Percentiles rank a stretch among this genome's conserved stretches.
These are phyloP conservation scores for Xylariaceae sp. DNA, from an alignment of 2,329 filamentous ascomycete genomes.

Conservation along the genomic window DNA sequence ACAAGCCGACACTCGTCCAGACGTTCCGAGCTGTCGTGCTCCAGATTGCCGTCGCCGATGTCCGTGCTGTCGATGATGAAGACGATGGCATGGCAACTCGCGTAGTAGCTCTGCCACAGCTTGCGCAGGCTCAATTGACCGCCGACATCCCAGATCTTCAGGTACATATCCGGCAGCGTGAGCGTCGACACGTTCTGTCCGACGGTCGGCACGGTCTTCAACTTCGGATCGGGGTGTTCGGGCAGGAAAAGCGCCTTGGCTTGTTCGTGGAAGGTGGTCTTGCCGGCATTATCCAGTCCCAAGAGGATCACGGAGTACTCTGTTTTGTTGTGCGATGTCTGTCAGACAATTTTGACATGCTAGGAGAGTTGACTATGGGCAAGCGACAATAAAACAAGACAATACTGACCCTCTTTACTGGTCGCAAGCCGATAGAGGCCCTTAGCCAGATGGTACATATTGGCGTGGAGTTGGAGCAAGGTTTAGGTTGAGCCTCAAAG, in stretches of 20 bases:
- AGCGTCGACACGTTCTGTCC: constrained; percentile 96
- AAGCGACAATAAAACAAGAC: constrained; percentile 5
- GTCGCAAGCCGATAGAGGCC: constrained; percentile 93
- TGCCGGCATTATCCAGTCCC: constrained; percentile 96
- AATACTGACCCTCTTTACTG: constrained; percentile 81
- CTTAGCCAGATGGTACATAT: constrained; percentile 95
- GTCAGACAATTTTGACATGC: background rate
- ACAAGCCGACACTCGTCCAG: constrained; percentile 88
- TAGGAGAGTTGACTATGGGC: too few species aligned
- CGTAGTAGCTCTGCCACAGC: constrained; percentile 96
- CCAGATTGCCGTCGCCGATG: constrained; percentile 79
- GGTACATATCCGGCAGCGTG: constrained; percentile 88
- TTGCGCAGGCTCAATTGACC: constrained; percentile 87
- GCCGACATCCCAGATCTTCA: constrained; percentile 98
- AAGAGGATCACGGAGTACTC: constrained; percentile 98
- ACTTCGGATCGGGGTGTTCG: constrained; percentile 63
- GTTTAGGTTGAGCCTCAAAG: background rate
- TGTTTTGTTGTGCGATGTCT: constrained; percentile 39
- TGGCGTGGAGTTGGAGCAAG: constrained; percentile 2
- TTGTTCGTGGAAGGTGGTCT: constrained; percentile 96
- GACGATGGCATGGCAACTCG: constrained; percentile 91
- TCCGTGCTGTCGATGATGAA: constrained; percentile 97
- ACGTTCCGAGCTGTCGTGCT: constrained; percentile 57
- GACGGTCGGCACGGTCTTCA: constrained; percentile 91
- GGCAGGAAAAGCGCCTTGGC: constrained; percentile 86